Evolutionary conservation across 805 yeast genomes (phyloP).

Genomic region (Saturnispora serradocipensis): DNA sequence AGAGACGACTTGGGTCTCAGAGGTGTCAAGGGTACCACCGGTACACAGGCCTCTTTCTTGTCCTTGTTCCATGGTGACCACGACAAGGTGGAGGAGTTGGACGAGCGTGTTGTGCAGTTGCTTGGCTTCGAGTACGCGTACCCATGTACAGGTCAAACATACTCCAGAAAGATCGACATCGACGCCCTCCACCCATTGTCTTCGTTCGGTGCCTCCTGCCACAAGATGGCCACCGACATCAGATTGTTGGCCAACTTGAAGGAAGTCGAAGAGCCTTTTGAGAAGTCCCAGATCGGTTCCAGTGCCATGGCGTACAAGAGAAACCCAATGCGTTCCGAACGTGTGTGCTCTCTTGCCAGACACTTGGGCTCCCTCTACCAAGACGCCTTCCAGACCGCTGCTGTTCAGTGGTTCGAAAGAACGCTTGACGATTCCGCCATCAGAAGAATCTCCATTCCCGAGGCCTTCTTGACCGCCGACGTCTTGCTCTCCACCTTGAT

Average conservation of each 20-base stretch:
- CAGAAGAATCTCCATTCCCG: constrained; percentile 92
- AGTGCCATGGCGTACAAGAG: constrained; percentile 99
- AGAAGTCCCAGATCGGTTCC: constrained; percentile 96
- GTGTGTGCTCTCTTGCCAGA: constrained; percentile 97
- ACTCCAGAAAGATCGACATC: constrained; percentile 94
- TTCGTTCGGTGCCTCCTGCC: constrained; percentile 92
- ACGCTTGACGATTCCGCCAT: constrained; percentile 97
- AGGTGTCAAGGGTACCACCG: constrained; percentile 99
- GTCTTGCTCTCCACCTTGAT: constrained; percentile 80
- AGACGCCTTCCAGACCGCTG: constrained; percentile 93
- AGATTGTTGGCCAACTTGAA: constrained; percentile 92
- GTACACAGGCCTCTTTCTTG: constrained; percentile 95
- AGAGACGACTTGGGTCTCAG: constrained; percentile 93
- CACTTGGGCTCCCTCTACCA: constrained; percentile 85
- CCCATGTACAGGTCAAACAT: constrained; percentile 99
- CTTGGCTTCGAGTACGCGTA: constrained; percentile 91
- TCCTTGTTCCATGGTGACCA: constrained; percentile 94
- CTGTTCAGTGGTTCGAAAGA: constrained; percentile 99
- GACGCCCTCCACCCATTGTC: constrained; percentile 89
- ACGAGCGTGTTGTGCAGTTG: constrained; percentile 84
- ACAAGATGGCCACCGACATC: constrained; percentile 95
- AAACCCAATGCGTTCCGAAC: constrained; percentile 98
- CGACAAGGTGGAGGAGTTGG: constrained; percentile 89
- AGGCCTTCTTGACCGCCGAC: constrained; percentile 94
- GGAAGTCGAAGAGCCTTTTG: constrained; percentile 97